Base-by-base conservation (phyloP, 2,329 filamentous ascomycete species). In the Colletotrichum liriopes region DNA sequence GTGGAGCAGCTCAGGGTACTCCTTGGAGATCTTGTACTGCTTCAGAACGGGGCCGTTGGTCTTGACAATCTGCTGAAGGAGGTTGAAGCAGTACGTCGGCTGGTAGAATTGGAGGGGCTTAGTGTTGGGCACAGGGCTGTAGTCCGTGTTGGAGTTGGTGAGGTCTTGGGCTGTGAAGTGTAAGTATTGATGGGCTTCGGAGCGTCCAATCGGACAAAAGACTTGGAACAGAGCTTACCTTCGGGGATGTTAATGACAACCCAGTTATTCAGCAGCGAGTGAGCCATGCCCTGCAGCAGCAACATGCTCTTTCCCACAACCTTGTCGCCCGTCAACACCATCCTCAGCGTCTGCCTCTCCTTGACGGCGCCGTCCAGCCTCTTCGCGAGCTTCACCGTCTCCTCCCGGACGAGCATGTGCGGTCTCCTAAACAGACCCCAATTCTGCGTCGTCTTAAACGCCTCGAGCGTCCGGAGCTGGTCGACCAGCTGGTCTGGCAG, bases 241-340 rank as follows among this genome's bases (percentile, higher is more conserved):
- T 99, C 95, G 47, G 96, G 95, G 63, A 98, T 88, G 78, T 94
- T 93, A 71, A 99, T 88, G 58, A 98, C 95, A 55, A 98, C 87
- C 94, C 95, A 98, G 37, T 93, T 89, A 81, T 94, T 94, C 78
- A 95, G 81, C 75, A 96, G 91, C 1, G 91, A 96, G 82, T 95
- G 92, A 23, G 93, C 86, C 88, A 97, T 90, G 49, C 93, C 93
- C 84, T 98, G 95, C 56, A 98, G 86, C 78, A 97, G 82, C 78
- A 97, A 84, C 77, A 96, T 90, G 80, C 93, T 98, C 89, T 98
- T 99, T 45, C 96, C 96, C 18, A 92, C 90, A 52, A 92, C 88
- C 79, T 89, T 91, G 66, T 90, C 89, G 3, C 96, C 96, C 55
- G 89, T 91, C 61, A 98, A 75, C 39, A 98, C 88, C 77, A 91